These are phyloP conservation scores for Talaromyces sp. DNA, from an alignment of 2,329 filamentous ascomycete species.

Conservation along the genomic window DNA sequence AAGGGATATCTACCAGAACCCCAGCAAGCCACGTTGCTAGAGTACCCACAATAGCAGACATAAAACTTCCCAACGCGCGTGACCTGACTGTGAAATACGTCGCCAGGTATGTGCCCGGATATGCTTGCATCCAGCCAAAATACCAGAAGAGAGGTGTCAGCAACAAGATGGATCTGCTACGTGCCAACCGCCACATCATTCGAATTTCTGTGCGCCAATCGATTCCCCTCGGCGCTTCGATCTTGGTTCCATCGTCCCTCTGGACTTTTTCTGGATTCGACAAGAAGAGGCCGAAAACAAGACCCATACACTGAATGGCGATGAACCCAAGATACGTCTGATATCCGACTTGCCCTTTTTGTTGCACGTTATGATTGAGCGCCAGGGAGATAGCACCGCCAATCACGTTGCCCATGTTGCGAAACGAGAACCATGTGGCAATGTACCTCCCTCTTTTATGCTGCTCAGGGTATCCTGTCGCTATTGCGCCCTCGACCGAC, in stretches of 20 bases:
- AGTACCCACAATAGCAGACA: constrained; percentile 43
- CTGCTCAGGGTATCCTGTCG: constrained; percentile 43
- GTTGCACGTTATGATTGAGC: constrained; percentile 40
- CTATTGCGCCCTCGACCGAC: constrained; percentile 46
- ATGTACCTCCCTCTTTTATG: constrained; percentile 40
- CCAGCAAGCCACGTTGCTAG: constrained; percentile 29
- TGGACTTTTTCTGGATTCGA: constrained; percentile 44
- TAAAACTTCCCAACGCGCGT: constrained; percentile 38
- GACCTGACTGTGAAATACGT: constrained; percentile 49
- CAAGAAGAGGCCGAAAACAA: constrained; percentile 41
- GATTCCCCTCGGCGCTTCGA: constrained; percentile 15
- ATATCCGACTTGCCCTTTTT: constrained; percentile 43
- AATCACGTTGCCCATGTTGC: constrained; percentile 49
- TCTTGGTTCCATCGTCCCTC: constrained; percentile 32
- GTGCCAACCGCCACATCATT: constrained; percentile 35
- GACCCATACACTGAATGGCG: constrained; percentile 41
- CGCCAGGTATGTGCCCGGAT: constrained; percentile 48
- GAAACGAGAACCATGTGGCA: constrained; percentile 38
- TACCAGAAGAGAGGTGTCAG: constrained; percentile 41
- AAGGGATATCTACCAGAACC: constrained; percentile 32
- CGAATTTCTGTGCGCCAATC: constrained; percentile 30
- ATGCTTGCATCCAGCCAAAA: constrained; percentile 48
- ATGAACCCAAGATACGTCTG: constrained; percentile 29
- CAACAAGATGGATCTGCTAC: constrained; percentile 42
- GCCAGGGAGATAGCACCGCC: constrained; percentile 47